Conservation (phyloP, 495 filamentous ascomycete species). For the Bombardia bombarda region DNA sequence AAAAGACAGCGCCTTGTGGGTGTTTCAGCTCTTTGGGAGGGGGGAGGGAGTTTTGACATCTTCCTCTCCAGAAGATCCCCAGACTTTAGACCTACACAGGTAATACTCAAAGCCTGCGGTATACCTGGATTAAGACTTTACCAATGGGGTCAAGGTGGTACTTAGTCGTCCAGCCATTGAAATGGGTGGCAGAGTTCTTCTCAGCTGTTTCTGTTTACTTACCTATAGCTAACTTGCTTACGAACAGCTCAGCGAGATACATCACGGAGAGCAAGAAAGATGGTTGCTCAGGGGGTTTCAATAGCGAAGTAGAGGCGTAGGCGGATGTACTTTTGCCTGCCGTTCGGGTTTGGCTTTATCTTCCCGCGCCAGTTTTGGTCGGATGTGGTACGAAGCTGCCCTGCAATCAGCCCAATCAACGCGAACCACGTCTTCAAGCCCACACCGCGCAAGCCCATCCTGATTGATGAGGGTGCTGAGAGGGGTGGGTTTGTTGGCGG, state of each 20-base stretch:
- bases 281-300: conserved; percentile 16
- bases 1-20: conserved; percentile 7
- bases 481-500: conserved; percentile 17
- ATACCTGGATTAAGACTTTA: too few species aligned
- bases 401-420: conserved; percentile 27
- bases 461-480: conserved; percentile 8
- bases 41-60: too few species aligned
- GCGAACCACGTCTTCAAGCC: conserved; percentile 31
- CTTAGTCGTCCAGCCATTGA: too few species aligned
- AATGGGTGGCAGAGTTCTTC: too few species aligned
- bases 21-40: conserved; percentile 25
- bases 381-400: conserved; percentile 26
- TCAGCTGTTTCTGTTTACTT: background rate
- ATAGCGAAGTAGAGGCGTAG: conserved; percentile 14
- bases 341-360: conserved; percentile 29
- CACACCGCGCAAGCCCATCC: conserved; percentile 21
- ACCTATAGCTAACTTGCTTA: too few species aligned
- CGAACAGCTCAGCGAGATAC: too few species aligned
- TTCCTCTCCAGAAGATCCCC: too few species aligned
- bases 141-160: too few species aligned
- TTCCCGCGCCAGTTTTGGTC: conserved; percentile 25
- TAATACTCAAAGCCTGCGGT: too few species aligned
- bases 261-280: too few species aligned
- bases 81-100: too few species aligned
- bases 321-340: conserved; percentile 12